Conservation (phyloP, 2,329 filamentous ascomycete species). For the Cryphonectria japonica region DNA sequence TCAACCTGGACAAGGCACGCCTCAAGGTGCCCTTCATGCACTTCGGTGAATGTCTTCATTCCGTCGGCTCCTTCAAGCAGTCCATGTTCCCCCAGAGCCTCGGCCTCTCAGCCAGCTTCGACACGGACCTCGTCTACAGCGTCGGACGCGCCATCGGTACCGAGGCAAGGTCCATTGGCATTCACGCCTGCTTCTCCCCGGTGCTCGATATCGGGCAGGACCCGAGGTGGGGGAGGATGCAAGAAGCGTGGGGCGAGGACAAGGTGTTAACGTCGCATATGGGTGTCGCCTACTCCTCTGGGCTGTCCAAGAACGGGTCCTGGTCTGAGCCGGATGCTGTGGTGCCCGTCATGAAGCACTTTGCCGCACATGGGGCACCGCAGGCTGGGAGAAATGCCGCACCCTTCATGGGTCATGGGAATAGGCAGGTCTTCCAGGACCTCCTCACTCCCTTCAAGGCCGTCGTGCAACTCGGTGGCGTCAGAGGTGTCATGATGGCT, state of each 20-base stretch:
- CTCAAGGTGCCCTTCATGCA: constrained; percentile 48
- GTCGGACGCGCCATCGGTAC: constrained; percentile 47
- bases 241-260: constrained; percentile 53
- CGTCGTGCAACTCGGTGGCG: constrained; percentile 46
- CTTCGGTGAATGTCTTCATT: constrained; percentile 49
- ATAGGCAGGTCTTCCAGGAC: constrained; percentile 47
- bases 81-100: constrained; percentile 49
- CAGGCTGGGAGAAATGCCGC: constrained; percentile 48
- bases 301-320: constrained; percentile 48
- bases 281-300: constrained; percentile 48
- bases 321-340: constrained; percentile 48
- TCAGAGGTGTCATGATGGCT: constrained; percentile 49
- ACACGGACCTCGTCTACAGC: constrained; percentile 45
- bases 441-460: constrained; percentile 49
- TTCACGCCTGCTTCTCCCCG: constrained; percentile 49
- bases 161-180: constrained; percentile 48
- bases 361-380: constrained; percentile 48
- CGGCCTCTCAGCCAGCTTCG: constrained; percentile 47
- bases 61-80: constrained; percentile 49
- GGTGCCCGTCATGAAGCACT: constrained; percentile 50
- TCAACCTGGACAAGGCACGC: constrained; percentile 43
- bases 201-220: constrained; percentile 50
- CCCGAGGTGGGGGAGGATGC: constrained; percentile 48
- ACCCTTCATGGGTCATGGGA: constrained; percentile 49
- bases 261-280: constrained; percentile 48